phyloP scores from a whole-genome alignment of 257 asterid species.

The Gentiana dahurica region DNA sequence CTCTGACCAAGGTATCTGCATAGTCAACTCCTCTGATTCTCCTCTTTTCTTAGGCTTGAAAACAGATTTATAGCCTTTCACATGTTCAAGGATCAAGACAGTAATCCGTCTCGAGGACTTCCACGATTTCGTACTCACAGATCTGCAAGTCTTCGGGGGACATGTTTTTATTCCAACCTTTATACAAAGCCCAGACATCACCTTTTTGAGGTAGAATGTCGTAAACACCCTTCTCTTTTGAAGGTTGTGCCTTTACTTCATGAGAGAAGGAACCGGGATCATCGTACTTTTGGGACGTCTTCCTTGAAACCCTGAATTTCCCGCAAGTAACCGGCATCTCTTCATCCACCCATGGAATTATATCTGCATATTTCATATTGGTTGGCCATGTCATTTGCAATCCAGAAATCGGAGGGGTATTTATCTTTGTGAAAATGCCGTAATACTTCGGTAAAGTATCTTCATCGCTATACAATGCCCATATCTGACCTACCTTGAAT shows the following conservation, averaged over 20 bases:
- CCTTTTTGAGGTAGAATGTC: conserved; percentile 19
- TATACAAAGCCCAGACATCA: conserved; percentile 31
- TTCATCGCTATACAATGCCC: conserved; percentile 37
- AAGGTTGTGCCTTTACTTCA: conserved; percentile 5
- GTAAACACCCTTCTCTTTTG: conserved; percentile 9
- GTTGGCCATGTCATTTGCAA: conserved; percentile 21
- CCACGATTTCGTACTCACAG: conserved; percentile 22
- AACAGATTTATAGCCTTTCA: conserved; percentile 16
- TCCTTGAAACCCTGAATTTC: conserved; percentile 5
- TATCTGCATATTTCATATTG: conserved; percentile 2
- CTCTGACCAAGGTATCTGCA: conserved; percentile 11
- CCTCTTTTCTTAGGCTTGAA: conserved; percentile 17
- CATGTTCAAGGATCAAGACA: conserved; percentile 12
- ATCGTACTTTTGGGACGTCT: background rate
- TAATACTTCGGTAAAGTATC: conserved; percentile 30
- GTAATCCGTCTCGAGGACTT: conserved; percentile 13
- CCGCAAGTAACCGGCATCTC: conserved; percentile 24
- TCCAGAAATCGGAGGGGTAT: conserved; percentile 9
- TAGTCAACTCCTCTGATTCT: background rate
- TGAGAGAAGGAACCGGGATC: conserved; percentile 21
- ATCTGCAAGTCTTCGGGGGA: conserved; percentile 10
- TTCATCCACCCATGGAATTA: conserved; percentile 14
- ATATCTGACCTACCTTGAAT: conserved; percentile 25
- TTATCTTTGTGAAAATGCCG: conserved; percentile 22
- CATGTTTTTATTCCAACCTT: conserved; percentile 15